Percentiles rank a stretch among this genome's conserved stretches.
Conservation (phyloP, 176 grass and related monocot species). For the Saccharum spontaneum region DNA sequence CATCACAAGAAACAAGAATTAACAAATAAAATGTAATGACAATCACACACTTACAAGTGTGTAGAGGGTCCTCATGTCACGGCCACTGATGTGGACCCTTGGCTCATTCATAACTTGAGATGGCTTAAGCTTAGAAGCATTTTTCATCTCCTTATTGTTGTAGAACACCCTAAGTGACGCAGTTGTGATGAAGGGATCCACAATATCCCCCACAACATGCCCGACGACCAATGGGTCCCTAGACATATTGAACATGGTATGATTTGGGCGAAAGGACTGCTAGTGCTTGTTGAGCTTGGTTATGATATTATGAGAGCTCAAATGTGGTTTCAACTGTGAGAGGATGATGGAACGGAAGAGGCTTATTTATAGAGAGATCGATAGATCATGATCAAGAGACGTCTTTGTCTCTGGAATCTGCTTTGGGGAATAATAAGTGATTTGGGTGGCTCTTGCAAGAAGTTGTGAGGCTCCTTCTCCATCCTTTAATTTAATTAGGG, state of each 20-base stretch:
- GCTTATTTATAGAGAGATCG: conserved; percentile 49
- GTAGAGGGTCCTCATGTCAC: conserved; percentile 82
- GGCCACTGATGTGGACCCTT: conserved; percentile 57
- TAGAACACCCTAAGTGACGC: conserved; percentile 65
- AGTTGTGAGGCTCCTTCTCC: conserved; percentile 38
- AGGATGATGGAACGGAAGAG: conserved; percentile 20
- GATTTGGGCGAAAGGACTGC: neutral
- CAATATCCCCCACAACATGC: conserved; percentile 78
- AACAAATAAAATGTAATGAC: neutral
- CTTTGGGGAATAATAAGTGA: conserved; percentile 33
- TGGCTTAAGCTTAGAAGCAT: conserved; percentile 81
- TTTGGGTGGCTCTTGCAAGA: conserved; percentile 39
- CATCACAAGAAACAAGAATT: neutral
- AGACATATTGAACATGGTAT: conserved; percentile 53
- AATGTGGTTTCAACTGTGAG: conserved; percentile 27
- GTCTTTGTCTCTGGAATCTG: conserved; percentile 39
- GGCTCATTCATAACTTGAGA: conserved; percentile 72
- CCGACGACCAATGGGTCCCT: conserved; percentile 85
- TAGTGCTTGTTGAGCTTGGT: conserved; percentile 20
- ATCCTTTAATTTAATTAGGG: conserved; percentile 41
- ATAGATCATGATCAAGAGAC: conserved; percentile 13
- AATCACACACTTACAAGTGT: conserved; percentile 67
- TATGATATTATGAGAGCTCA: conserved; percentile 24
- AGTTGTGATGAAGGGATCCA: conserved; percentile 62
- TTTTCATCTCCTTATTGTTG: conserved; percentile 78